These are phyloP conservation scores for Phytophthora pluvialis DNA, from an alignment of 352 stramenopile genomes.

Conservation along the genomic window DNA sequence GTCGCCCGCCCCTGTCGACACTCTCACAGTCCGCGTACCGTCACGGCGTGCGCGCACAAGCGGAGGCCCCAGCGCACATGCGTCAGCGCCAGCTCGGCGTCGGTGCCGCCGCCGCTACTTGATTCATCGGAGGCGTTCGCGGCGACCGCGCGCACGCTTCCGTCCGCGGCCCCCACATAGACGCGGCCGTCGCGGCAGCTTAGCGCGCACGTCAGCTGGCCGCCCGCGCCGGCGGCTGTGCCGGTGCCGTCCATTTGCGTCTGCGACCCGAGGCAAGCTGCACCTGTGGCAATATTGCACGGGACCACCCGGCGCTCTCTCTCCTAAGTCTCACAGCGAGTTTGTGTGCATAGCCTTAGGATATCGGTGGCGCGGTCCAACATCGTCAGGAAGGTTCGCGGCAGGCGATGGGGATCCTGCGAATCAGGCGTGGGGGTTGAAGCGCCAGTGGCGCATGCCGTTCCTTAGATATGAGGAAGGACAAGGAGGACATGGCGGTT, in stretches of 20 bases:
- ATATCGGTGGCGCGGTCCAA: background rate
- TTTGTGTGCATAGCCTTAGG: slow-evolving; percentile 1
- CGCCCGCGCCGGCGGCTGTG: background rate
- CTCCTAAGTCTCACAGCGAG: background rate
- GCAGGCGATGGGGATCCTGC: background rate
- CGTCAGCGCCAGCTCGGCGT: slow-evolving; percentile 24
- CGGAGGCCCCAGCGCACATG: slow-evolving; percentile 17
- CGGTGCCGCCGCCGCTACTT: slow-evolving; percentile 2
- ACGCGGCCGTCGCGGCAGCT: slow-evolving; percentile 22
- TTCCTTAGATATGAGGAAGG: slow-evolving; percentile 16
- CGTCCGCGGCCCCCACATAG: slow-evolving; percentile 36
- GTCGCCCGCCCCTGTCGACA: slow-evolving; percentile 4
- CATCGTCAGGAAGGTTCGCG: slow-evolving; percentile 7
- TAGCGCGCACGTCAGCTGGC: slow-evolving; percentile 35
- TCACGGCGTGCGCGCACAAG: slow-evolving; percentile 31
- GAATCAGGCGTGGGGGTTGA: slow-evolving; percentile 7
- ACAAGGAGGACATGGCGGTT: slow-evolving; percentile 1
- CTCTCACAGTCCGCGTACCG: slow-evolving; percentile 25
- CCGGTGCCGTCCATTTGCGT: slow-evolving; percentile 35
- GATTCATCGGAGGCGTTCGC: slow-evolving; percentile 29
- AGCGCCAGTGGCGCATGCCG: slow-evolving; percentile 4
- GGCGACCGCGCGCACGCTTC: slow-evolving; percentile 36
- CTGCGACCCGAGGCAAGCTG: background rate
- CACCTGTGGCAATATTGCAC: background rate
- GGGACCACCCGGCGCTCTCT: too few relatives aligned